Evolutionary conservation across 2,329 filamentous ascomycete species (phyloP), one percentile per base, ranked within the genome.

Genomic region (Metarhizium guizhouense): DNA sequence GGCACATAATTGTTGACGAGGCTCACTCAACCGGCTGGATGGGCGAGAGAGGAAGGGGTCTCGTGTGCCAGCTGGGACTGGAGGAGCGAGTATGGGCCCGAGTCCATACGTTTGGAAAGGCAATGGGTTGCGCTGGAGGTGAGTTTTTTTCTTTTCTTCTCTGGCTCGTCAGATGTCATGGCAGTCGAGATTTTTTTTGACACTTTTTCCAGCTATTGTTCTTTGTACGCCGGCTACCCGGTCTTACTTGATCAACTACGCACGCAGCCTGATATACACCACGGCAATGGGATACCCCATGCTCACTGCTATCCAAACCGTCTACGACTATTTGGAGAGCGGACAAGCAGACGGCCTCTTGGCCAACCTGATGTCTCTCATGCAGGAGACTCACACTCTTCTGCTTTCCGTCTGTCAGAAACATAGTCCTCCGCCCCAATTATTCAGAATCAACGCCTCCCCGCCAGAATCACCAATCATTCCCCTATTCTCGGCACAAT

Each of bases 211-310:
- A 67, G 67, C 68, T 25, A 84, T 84, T 20, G 72, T 90, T 1
- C 73, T 90, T 0, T 88, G 84, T 64, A 82, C 82, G 1, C 67
- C 76, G 0, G 69, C 78, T 1, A 80, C 83, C 0, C 74, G 84
- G 29, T 70, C 80, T 1, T 90, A 89, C 59, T 74, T 90, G 53
- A 79, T 90, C 68, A 90, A 91, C 64, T 90, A 90, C 63, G 86
- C 87, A 0, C 80, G 86, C n/a, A 84, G 80, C 2, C 70, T 90
- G 47, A 89, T 90, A 54, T 91, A 89, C 67, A 89, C 86, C 0
- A 90, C 86, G 0, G 84, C 85, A 34, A 77, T 88, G 70, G 78
- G 82, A 0, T 82, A 82, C 45, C 80, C 85, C 0, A 76, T 78
- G 2, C 74, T 88, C 1, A 79, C 79, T 0, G 78, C 78, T 14